Conservation (phyloP, 2,329 filamentous ascomycete species). For the Trichoderma gracile region DNA sequence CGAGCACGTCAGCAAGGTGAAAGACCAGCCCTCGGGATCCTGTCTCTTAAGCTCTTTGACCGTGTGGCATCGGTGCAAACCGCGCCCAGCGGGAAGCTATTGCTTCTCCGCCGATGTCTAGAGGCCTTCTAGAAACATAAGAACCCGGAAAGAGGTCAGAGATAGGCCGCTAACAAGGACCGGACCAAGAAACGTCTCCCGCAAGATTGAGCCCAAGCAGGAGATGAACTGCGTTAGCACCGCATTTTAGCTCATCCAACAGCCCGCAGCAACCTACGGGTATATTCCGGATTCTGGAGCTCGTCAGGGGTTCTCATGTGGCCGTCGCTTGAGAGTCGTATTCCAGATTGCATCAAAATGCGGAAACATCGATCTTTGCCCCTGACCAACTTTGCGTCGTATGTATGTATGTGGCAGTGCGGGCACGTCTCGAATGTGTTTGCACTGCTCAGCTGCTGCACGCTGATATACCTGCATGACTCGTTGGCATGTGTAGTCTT, state of each 20-base stretch:
- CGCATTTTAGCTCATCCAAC: constrained; percentile 7
- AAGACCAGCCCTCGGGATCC: background rate
- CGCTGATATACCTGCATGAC: background rate
- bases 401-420: no score
- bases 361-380: background rate
- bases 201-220: constrained; percentile 20
- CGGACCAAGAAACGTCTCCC: constrained; percentile 19
- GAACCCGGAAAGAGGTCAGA: background rate
- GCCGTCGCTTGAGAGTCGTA: constrained; percentile 6
- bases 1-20: background rate
- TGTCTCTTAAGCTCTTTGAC: background rate
- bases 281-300: constrained; percentile 15
- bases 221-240: constrained; percentile 18
- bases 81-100: background rate
- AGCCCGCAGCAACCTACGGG: constrained; percentile 3
- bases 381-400: background rate
- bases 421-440: background rate
- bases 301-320: constrained; percentile 20
- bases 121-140: constrained; percentile 12
- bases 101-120: background rate
- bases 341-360: background rate
- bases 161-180: background rate
- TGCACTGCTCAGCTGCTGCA: no score
- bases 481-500: background rate
- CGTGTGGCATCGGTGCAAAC: constrained; percentile 12